phyloP scores from a whole-genome alignment of 768 basidiomycete genomes.

The Kockovaella imperatae region DNA sequence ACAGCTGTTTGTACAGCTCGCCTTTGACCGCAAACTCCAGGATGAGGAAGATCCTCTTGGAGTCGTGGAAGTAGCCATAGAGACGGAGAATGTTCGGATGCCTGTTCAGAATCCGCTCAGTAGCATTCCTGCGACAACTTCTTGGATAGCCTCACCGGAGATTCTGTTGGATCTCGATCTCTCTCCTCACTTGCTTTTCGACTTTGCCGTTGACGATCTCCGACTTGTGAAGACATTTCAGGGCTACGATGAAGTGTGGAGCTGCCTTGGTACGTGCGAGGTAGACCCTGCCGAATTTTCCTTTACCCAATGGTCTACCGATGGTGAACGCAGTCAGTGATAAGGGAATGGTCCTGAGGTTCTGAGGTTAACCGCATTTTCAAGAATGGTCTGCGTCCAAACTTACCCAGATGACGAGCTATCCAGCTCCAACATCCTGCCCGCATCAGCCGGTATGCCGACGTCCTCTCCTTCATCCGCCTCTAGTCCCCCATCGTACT shows the following conservation, averaged over 20 bases:
- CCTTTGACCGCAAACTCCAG: slow-evolving; percentile 96
- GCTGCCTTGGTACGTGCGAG: slow-evolving; percentile 88
- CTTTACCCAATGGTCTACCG: slow-evolving; percentile 93
- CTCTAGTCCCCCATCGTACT: slow-evolving; percentile 96
- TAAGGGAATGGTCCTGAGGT: slow-evolving; percentile 54
- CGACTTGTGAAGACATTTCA: slow-evolving; percentile 94
- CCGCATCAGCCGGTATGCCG: slow-evolving; percentile 66
- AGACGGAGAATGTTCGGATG: slow-evolving; percentile 90
- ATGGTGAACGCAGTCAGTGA: slow-evolving; percentile 81
- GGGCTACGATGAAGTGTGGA: slow-evolving; percentile 86
- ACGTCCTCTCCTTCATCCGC: slow-evolving; percentile 61
- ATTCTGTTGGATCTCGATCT: slow-evolving; percentile 97
- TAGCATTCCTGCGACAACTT: background rate
- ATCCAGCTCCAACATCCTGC: slow-evolving; percentile 72
- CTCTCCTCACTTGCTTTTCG: slow-evolving; percentile 92
- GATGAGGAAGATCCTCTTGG: slow-evolving; percentile 95
- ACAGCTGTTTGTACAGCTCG: slow-evolving; percentile 92
- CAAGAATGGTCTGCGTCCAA: background rate
- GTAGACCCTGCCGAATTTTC: slow-evolving; percentile 97
- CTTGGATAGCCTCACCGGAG: slow-evolving; percentile 49
- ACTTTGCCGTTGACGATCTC: slow-evolving; percentile 86
- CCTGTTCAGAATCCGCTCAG: slow-evolving; percentile 41
- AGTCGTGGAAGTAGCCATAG: slow-evolving; percentile 97
- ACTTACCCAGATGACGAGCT: slow-evolving; percentile 50
- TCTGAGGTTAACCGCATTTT: slow-evolving; percentile 6